Base-by-base conservation (phyloP, 257 asterid species). In the Solanum ossicruentum region DNA sequence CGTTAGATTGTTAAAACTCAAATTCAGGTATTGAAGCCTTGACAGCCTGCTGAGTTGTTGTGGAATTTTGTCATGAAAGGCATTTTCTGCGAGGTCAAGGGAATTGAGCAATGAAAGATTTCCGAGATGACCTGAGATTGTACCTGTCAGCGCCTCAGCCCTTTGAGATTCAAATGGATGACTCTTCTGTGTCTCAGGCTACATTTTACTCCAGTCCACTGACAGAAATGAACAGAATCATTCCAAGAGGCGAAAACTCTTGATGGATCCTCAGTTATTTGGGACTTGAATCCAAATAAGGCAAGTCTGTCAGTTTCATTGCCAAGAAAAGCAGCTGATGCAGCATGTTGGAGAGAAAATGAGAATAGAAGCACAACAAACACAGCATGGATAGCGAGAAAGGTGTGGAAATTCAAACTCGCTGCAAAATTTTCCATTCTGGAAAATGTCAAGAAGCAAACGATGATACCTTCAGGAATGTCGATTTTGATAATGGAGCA, bases 171-270 rank as follows among this genome's bases (percentile, higher is more conserved):
- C 81, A 91, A 85, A 85, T 65, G 61, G n/a, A 55, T 71, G 80
- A 90, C 92, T 73, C 91, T 83, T 77, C 83, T 67, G 41, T 54
- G 77, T 56, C 63, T 32, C 9, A 2, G 41, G 77, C 86, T 83
- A 72, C 92, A 91, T 39, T 17, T 55, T 43, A 91, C 90, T 32
- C 94, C 94, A 61, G 85, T 85, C 96, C 94, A 91, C 61, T 55
- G 60, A 89, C 92, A 89, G 58, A 90, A 87, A 80, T 82, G 85
- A 58, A 70, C 61, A 15, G 91, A 70, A 4, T 85, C 75, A 18
- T 92, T 89, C 94, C 91, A 92, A 23, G 90, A 87, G 84, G 8
- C 52, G 15, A 89, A 45, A 67, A 86, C 85, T 61, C 87, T 84
- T 12, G 41, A 83, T 21, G 92, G 94, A 56, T 92, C 94, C 36